Evolutionary conservation across 148 eudicot species (phyloP).

Genomic region (Simmondsia chinensis): DNA sequence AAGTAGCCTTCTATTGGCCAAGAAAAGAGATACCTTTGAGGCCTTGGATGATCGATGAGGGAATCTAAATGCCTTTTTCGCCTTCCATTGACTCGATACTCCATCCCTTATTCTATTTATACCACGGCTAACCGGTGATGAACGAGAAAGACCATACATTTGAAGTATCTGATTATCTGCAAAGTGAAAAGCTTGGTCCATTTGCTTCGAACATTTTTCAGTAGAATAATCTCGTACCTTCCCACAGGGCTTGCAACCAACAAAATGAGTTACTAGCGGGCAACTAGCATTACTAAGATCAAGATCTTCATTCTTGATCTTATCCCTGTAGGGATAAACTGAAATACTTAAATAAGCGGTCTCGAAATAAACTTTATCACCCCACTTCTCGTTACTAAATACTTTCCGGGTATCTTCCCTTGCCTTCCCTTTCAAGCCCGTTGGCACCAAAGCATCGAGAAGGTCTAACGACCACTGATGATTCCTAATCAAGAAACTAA

Average conservation of each 20-base stretch:
- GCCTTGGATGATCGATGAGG: not conserved
- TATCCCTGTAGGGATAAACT: slow-evolving; percentile 46
- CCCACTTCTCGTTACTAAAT: slow-evolving; percentile 41
- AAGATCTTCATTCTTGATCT: slow-evolving; percentile 29
- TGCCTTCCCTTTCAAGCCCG: slow-evolving; percentile 48
- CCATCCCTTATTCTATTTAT: slow-evolving; percentile 13
- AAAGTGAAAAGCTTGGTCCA: slow-evolving; percentile 53
- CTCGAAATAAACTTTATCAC: slow-evolving; percentile 47
- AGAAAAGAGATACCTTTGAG: not conserved
- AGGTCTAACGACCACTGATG: slow-evolving; percentile 66
- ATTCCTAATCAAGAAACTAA: slow-evolving; percentile 57
- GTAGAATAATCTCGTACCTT: slow-evolving; percentile 39
- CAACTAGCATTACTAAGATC: slow-evolving; percentile 53
- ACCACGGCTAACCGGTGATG: slow-evolving; percentile 13
- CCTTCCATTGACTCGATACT: not conserved
- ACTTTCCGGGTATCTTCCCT: slow-evolving; percentile 45
- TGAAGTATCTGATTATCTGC: slow-evolving; percentile 48
- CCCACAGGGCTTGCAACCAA: slow-evolving; percentile 59
- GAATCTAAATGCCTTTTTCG: not conserved
- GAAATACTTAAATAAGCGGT: slow-evolving; percentile 39
- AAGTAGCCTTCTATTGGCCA: too few species aligned
- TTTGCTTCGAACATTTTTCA: slow-evolving; percentile 50
- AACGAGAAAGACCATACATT: slow-evolving; percentile 29
- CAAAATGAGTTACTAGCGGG: slow-evolving; percentile 62
- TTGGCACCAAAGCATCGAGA: slow-evolving; percentile 44